Evolutionary conservation across 2,329 filamentous ascomycete species (phyloP), one percentile per base, ranked within the genome.

Genomic region (Neurospora sp.): DNA sequence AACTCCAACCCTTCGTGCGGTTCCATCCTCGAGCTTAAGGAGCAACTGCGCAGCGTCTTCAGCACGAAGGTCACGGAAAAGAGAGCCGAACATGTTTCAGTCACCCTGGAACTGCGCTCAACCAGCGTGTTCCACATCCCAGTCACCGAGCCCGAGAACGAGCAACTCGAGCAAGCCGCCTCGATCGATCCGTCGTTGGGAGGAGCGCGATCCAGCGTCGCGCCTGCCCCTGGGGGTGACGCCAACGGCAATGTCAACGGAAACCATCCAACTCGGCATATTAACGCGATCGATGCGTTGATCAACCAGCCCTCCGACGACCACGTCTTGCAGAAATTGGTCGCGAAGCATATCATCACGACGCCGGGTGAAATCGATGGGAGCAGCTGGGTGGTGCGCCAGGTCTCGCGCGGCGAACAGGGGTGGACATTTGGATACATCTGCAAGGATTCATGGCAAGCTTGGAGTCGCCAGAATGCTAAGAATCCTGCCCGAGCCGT

Each of bases 361-460:
- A 77, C 79, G 2, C 73, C 88, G 15, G 78, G 82, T 33, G 76
- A 77, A 8, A 79, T 81, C 3, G 86, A 88, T 71, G 79, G 78
- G 15, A 85, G 85, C 72, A 77, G 76, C 0, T 88, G 86, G 86
- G 75, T 74, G 2, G 76, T 84, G 37, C 79, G 83, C 23, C 79
- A 83, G 19, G 79, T 85, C 23, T 81, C 82, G 33, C 79, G 82
- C 15, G 79, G 76, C 8, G 72, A 81, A 0, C 82, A 85, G 65
- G 85, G 86, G 5, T 88, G 86, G 86, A 80, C 79, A 0, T 83
- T 88, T 69, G 82, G 80, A 3, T 88, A 86, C 72, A 77, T 82
- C 19, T 89, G 87, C 79, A 84, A 82, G 70, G 80, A 84, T 71
- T 88, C 87, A 2, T 78, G 81, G 57, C 80, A 83, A 71, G 80